Base-by-base conservation (phyloP, 768 basidiomycete genomes). In the Lactarius evosmus region DNA sequence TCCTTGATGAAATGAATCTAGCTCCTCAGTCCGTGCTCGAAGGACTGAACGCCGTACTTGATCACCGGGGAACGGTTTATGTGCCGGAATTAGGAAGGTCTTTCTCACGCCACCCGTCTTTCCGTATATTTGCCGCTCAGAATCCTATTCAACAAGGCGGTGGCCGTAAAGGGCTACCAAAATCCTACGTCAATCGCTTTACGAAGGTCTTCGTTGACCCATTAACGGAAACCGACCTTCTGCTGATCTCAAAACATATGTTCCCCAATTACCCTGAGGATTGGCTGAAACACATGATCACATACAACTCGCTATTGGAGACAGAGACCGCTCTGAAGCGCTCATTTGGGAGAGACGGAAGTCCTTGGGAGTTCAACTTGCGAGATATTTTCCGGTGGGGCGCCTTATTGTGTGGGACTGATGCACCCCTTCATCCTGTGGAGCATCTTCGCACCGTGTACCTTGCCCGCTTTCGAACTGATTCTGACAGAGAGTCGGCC, bases 1-100 rank as follows among this genome's bases (percentile, higher is more conserved):
- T 99, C 7, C 82, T 99, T 11, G 97, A 99, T 72, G 97, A 99
- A 74, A 98, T 99, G 97, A 99, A 99, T 72, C 82, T 99, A 41
- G 96, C 96, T 0, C 93, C 96, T 33, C 96, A 99, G 71, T 88
- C 97, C 0, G 89, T 99, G 5, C 84, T 99, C 2, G 97, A 99
- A 76, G 97, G 97, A 32, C 83, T 99, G 44, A 99, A 99, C 71
- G 94, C 97, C 1, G 85, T 96, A 11, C 77, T 99, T 33, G 97
- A 99, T 74, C 96, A 98, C 75, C 87, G 97, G 57, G 96, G 97
- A 32, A 86, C 88, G 1, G 93, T 97, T 29, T 98, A 88, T 74
- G 89, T 99, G 46, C 97, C 97, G 3, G 97, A 98, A 72, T 84
- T 99, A 12, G 92, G 91, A 50, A 87, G 91, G 57, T 87, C 91